Evolutionary conservation across 768 basidiomycete genomes (phyloP).

Genomic region (Amanita phalloides): DNA sequence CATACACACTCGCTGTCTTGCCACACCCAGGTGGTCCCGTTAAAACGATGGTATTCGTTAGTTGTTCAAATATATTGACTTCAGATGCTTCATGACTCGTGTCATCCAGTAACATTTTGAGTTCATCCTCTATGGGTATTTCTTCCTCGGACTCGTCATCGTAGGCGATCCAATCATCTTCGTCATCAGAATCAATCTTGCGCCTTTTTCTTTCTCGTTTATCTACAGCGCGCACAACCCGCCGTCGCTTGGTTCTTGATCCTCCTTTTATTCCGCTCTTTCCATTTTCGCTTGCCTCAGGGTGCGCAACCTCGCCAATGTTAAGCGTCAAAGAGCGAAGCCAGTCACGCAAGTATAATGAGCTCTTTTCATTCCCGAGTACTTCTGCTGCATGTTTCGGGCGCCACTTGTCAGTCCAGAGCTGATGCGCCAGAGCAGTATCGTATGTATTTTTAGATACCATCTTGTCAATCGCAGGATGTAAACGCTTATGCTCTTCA

Average conservation of each 20-base stretch:
- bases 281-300: slow-evolving; percentile 9
- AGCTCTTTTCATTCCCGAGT: slow-evolving; percentile 65
- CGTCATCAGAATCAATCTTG: slow-evolving; percentile 41
- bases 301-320: slow-evolving; percentile 15
- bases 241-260: slow-evolving; percentile 41
- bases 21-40: slow-evolving; percentile 76
- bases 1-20: slow-evolving; percentile 89
- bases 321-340: slow-evolving; percentile 58
- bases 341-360: slow-evolving; percentile 72
- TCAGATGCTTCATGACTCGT: background rate
- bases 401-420: slow-evolving; percentile 70
- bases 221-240: slow-evolving; percentile 42
- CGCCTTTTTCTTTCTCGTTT: slow-evolving; percentile 42
- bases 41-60: slow-evolving; percentile 85
- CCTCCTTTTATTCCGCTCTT: slow-evolving; percentile 12
- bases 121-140: slow-evolving; percentile 22
- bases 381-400: slow-evolving; percentile 67
- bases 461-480: slow-evolving; percentile 43
- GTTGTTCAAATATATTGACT: slow-evolving; percentile 22
- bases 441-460: slow-evolving; percentile 11
- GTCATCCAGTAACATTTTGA: no score
- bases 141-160: slow-evolving; percentile 24
- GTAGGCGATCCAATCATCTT: slow-evolving; percentile 51
- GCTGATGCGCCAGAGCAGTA: slow-evolving; percentile 24
- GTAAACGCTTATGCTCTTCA: slow-evolving; percentile 20